These are phyloP conservation scores for Suhomyces choctaworum DNA, from an alignment of 1,139 yeast genomes.

Conservation along the genomic window DNA sequence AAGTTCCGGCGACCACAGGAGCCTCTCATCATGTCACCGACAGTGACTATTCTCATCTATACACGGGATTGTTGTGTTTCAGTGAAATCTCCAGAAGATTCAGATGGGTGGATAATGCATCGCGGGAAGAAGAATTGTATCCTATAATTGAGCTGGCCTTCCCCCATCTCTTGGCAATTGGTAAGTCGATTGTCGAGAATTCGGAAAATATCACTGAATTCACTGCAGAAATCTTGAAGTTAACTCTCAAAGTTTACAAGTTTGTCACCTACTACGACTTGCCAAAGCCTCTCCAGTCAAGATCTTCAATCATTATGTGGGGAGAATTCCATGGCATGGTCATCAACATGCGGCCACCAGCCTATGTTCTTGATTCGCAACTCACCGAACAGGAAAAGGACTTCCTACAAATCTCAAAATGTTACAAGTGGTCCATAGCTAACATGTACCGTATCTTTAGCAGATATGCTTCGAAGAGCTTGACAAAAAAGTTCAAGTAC, in stretches of 20 bases:
- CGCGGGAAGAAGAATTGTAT: slow-evolving; percentile 56
- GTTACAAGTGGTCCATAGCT: slow-evolving; percentile 90
- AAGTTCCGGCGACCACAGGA: slow-evolving; percentile 20
- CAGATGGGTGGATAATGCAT: slow-evolving; percentile 71
- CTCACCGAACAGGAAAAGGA: slow-evolving; percentile 37
- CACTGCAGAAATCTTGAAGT: slow-evolving; percentile 73
- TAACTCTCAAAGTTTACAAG: slow-evolving; percentile 77
- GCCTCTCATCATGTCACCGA: slow-evolving; percentile 10
- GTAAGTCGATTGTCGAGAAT: slow-evolving; percentile 54
- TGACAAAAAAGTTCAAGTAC: slow-evolving; percentile 54
- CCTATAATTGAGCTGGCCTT: slow-evolving; percentile 63
- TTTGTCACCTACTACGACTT: slow-evolving; percentile 79
- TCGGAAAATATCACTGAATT: slow-evolving; percentile 37
- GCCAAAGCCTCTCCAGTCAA: slow-evolving; percentile 65
- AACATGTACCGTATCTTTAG: slow-evolving; percentile 73
- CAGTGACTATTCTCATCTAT: slow-evolving; percentile 57
- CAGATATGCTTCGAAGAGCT: slow-evolving; percentile 60
- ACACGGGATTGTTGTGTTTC: slow-evolving; percentile 76
- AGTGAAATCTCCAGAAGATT: slow-evolving; percentile 73
- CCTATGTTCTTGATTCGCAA: slow-evolving; percentile 27
- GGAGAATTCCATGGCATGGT: slow-evolving; percentile 73
- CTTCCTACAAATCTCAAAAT: slow-evolving; percentile 51
- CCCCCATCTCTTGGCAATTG: slow-evolving; percentile 68
- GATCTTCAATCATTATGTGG: slow-evolving; percentile 66
- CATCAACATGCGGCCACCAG: slow-evolving; percentile 61